Conservation (phyloP, 257 asterid genomes). For the Linderniella brevidens region DNA sequence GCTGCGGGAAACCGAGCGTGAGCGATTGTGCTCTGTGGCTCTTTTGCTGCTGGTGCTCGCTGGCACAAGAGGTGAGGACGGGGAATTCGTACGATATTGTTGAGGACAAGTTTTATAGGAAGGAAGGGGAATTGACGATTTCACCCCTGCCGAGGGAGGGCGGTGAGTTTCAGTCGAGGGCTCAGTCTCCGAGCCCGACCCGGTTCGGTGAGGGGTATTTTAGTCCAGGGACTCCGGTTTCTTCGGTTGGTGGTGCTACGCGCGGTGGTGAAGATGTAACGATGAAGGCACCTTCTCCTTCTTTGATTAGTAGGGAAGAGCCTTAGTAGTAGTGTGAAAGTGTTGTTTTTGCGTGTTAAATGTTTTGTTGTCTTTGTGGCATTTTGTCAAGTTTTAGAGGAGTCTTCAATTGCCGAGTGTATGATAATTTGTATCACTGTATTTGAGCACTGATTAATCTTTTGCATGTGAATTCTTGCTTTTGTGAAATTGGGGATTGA, state of each 20-base stretch:
- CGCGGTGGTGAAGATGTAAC: constrained; percentile 18
- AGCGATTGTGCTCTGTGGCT: constrained; percentile 76
- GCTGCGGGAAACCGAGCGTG: constrained; percentile 47
- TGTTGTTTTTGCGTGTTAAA: no score
- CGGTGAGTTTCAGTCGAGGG: constrained; percentile 24
- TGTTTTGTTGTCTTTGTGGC: no score
- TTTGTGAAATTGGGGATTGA: no score
- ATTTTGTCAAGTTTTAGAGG: no score
- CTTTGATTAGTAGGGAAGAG: constrained; percentile 29
- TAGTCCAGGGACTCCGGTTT: constrained; percentile 24
- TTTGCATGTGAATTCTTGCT: no score
- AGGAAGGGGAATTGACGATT: constrained; percentile 18
- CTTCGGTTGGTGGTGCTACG: constrained; percentile 21
- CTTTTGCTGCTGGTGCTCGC: constrained; percentile 82
- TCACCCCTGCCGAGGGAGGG: constrained; percentile 51
- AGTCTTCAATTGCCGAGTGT: no score
- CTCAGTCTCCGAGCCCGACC: constrained; percentile 33
- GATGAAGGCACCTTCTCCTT: constrained; percentile 31
- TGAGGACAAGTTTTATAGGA: constrained; percentile 48
- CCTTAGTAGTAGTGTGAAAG: constrained; percentile 9
- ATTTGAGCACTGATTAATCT: no score
- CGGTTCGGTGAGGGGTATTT: constrained; percentile 18
- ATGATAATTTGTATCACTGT: no score
- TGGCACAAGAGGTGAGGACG: constrained; percentile 83
- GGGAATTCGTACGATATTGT: constrained; percentile 61